phyloP scores from a whole-genome alignment of 768 basidiomycete genomes.

The Pleurotus djamor region DNA sequence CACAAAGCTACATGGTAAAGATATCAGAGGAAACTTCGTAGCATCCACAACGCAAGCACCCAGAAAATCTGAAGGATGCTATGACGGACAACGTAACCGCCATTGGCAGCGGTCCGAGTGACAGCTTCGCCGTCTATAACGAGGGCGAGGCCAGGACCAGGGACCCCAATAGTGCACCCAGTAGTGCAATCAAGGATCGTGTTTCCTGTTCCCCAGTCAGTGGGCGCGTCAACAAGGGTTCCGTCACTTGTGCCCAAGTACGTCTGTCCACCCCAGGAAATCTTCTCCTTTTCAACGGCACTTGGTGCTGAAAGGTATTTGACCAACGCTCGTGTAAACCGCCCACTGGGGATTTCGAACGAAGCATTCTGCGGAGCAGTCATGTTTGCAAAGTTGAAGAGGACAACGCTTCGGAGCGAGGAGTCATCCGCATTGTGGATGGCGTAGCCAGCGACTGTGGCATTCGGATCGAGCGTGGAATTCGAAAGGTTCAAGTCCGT shows the following conservation, averaged over 20 bases:
- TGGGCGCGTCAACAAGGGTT: conserved; percentile 20
- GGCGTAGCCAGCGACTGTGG: conserved; percentile 52
- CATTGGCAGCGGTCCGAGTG: neutral
- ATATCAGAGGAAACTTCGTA: neutral
- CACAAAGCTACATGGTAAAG: neutral
- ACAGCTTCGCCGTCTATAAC: conserved; percentile 27
- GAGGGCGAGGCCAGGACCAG: conserved; percentile 46
- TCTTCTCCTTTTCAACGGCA: conserved; percentile 47
- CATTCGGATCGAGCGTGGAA: conserved; percentile 31
- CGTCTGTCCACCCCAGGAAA: conserved; percentile 62
- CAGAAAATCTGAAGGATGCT: neutral
- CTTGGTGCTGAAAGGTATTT: conserved; percentile 48
- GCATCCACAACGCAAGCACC: neutral
- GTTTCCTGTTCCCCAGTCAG: conserved; percentile 34
- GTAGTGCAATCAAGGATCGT: conserved; percentile 33
- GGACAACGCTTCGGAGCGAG: conserved; percentile 35
- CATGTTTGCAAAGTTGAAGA: conserved; percentile 52
- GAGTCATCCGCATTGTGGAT: conserved; percentile 52
- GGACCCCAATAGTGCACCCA: conserved; percentile 46
- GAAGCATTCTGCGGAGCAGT: conserved; percentile 35
- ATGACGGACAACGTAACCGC: neutral
- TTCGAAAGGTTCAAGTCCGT: conserved; percentile 41
- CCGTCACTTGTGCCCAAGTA: conserved; percentile 40
- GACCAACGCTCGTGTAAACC: conserved; percentile 20
- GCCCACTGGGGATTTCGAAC: conserved; percentile 21